These are phyloP conservation scores for Yamadazyma dendronema DNA, from an alignment of 1,139 yeast species.

Conservation along the genomic window DNA sequence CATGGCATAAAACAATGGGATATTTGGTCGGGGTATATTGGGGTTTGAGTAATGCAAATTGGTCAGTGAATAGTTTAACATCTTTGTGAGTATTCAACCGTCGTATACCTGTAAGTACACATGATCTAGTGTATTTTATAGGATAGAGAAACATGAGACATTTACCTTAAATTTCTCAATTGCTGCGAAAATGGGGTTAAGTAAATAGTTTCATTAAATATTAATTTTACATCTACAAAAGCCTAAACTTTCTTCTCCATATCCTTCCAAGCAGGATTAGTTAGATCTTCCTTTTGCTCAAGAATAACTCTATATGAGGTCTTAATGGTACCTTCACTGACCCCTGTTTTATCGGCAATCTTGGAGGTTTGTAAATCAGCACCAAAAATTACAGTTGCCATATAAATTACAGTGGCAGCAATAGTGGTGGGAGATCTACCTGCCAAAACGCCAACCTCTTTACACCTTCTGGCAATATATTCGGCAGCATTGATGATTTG, in stretches of 20 bases:
- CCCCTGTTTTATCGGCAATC: slow-evolving; percentile 95
- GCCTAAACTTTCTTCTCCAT: background rate
- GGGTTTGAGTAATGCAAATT: slow-evolving; percentile 3
- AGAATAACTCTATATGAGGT: slow-evolving; percentile 84
- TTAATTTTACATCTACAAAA: too few species aligned
- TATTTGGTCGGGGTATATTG: slow-evolving; percentile 33
- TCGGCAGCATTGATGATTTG: slow-evolving; percentile 93
- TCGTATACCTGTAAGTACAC: background rate
- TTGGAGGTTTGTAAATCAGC: slow-evolving; percentile 68
- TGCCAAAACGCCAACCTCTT: slow-evolving; percentile 90
- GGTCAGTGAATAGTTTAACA: slow-evolving; percentile 2
- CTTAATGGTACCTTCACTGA: slow-evolving; percentile 95
- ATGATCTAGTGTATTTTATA: background rate
- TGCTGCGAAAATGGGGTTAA: background rate
- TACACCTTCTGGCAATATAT: slow-evolving; percentile 83
- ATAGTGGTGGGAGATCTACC: slow-evolving; percentile 97
- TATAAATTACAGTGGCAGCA: slow-evolving; percentile 95
- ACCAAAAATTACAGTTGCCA: slow-evolving; percentile 84
- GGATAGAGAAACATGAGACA: background rate
- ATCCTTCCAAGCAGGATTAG: slow-evolving; percentile 69
- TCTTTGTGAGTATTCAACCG: background rate
- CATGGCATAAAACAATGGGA: slow-evolving; percentile 83
- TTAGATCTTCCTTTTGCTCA: slow-evolving; percentile 68
- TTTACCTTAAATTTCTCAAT: background rate
- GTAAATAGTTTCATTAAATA: too few species aligned